phyloP scores from a whole-genome alignment of 192 early-diverging fungal genomes.

The Backusella westeae region DNA sequence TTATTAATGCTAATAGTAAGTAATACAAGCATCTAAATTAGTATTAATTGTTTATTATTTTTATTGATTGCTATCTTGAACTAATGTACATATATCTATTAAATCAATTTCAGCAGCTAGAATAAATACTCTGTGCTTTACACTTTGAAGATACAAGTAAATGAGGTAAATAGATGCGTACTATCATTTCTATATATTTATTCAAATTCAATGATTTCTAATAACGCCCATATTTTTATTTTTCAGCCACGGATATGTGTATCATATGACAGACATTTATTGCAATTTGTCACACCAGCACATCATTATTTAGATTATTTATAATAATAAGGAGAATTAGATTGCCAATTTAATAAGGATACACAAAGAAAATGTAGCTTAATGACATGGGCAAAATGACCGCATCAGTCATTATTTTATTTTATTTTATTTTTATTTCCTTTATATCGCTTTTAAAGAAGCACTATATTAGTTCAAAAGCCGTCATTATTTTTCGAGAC shows the following conservation, averaged over 20 bases:
- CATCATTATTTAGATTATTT: not conserved
- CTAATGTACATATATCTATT: not conserved
- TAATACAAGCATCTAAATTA: not conserved
- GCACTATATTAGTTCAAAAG: not conserved
- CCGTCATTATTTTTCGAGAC: not conserved
- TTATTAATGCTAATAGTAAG: not conserved
- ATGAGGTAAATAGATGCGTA: not conserved
- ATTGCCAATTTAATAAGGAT: not conserved
- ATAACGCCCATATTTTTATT: not conserved
- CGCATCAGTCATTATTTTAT: not conserved
- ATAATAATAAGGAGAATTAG: not conserved
- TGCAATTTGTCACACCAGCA: not conserved
- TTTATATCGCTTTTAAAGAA: not conserved
- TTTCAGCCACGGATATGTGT: not conserved
- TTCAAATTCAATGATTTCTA: not conserved
- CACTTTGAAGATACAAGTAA: not conserved
- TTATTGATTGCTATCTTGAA: not conserved
- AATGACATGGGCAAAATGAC: conserved; percentile 6
- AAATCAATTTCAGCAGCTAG: not conserved
- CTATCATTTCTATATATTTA: not conserved
- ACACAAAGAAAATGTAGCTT: conserved; percentile 5
- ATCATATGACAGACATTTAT: not conserved
- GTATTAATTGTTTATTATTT: not conserved
- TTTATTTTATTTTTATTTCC: not conserved
- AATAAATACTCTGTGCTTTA: not conserved